Conservation (phyloP, 306 rosid genomes). For the Adenanthera pavonina region DNA sequence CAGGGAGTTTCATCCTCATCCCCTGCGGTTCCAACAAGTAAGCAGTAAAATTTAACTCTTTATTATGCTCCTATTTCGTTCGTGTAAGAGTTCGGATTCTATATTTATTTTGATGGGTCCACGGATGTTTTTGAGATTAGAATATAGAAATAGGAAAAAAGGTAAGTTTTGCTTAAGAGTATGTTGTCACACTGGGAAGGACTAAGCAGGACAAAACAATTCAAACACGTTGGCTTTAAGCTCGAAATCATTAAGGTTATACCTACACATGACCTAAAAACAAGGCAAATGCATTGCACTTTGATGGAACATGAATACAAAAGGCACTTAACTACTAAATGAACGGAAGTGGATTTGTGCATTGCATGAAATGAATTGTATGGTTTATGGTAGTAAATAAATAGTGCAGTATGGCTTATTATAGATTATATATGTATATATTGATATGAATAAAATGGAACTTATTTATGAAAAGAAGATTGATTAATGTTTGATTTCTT, state of each 20-base stretch:
- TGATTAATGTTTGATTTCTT: not conserved
- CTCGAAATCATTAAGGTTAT: not conserved
- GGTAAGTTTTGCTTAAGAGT: not conserved
- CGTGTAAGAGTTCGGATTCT: not conserved
- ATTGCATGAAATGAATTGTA: no score
- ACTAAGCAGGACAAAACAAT: not conserved
- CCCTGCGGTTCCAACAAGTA: constrained; percentile 43
- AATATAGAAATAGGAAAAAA: not conserved
- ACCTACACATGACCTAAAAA: not conserved
- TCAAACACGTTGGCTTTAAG: not conserved
- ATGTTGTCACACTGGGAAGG: not conserved
- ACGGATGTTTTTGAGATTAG: not conserved
- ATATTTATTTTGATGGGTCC: constrained; percentile 5
- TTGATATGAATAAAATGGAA: not conserved
- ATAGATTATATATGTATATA: no score
- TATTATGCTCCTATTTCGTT: not conserved
- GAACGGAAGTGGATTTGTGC: no score
- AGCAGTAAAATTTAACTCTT: constrained; percentile 10
- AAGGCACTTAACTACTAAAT: not conserved
- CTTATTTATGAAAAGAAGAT: not conserved
- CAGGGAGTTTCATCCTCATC: constrained; percentile 37
- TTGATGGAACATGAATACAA: not conserved
- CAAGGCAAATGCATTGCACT: not conserved
- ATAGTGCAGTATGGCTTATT: no score
- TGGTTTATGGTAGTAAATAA: no score